Conservation (phyloP, 805 yeast genomes). For the Myxozyma sirexii region DNA sequence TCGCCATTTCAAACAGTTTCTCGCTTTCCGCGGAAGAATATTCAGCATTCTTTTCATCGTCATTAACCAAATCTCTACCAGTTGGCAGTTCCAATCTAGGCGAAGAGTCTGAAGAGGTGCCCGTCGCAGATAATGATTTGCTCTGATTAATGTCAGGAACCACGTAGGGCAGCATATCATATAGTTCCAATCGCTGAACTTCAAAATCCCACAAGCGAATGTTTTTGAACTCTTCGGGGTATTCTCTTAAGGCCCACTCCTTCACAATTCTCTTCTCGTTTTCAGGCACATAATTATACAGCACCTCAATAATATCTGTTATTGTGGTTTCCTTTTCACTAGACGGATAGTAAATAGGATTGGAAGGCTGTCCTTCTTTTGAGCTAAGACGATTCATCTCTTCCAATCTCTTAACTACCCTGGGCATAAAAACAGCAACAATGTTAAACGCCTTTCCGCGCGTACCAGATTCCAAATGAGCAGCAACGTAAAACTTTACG, state of each 20-base stretch:
- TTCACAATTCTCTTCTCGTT: constrained; percentile 36
- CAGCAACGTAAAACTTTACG: constrained; percentile 63
- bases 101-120: no score
- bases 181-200: constrained; percentile 12
- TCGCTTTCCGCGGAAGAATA: background rate
- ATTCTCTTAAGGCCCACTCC: constrained; percentile 33
- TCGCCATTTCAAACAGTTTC: background rate
- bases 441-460: constrained; percentile 58
- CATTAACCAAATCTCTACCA: background rate
- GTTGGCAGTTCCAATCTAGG: background rate
- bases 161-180: background rate
- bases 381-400: background rate
- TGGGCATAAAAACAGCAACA: constrained; percentile 27
- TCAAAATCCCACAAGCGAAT: constrained; percentile 10
- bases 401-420: background rate
- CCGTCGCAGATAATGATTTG: background rate
- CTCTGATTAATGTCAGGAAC: background rate
- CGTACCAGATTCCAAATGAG: constrained; percentile 68
- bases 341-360: background rate
- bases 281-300: constrained; percentile 47
- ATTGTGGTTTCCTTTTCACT: constrained; percentile 34
- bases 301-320: constrained; percentile 50
- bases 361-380: background rate
- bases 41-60: background rate
- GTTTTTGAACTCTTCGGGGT: constrained; percentile 33